phyloP scores from a whole-genome alignment of 441 rosid genomes.

The Brassica hybrid region DNA sequence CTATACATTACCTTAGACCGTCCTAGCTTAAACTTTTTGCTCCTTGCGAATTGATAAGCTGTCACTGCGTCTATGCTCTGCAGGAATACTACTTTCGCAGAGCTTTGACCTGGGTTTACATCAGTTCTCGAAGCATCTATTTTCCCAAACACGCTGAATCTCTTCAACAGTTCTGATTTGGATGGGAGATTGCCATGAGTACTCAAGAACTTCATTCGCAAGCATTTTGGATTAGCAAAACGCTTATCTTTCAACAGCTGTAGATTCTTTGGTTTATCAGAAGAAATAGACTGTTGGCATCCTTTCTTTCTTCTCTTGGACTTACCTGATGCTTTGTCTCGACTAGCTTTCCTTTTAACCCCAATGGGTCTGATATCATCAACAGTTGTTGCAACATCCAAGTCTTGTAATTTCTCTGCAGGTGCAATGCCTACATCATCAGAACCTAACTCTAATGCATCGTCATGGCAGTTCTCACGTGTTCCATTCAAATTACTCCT shows the following conservation, averaged over 20 bases:
- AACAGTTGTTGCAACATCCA: slow-evolving; percentile 24
- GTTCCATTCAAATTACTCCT: neutral
- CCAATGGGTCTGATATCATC: slow-evolving; percentile 29
- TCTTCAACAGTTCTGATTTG: slow-evolving; percentile 40
- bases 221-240: slow-evolving; percentile 36
- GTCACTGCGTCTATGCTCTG: slow-evolving; percentile 46
- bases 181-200: slow-evolving; percentile 36
- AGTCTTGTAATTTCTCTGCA: slow-evolving; percentile 14
- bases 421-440: slow-evolving; percentile 22
- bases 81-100: slow-evolving; percentile 37
- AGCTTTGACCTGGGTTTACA: slow-evolving; percentile 28
- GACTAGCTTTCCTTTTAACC: slow-evolving; percentile 32
- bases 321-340: slow-evolving; percentile 12
- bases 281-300: slow-evolving; percentile 13
- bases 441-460: neutral
- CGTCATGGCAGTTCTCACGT: neutral
- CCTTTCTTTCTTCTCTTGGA: slow-evolving; percentile 39
- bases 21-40: slow-evolving; percentile 40
- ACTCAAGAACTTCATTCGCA: slow-evolving; percentile 41
- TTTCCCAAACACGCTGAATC: slow-evolving; percentile 45
- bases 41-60: slow-evolving; percentile 43
- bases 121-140: slow-evolving; percentile 36
- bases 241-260: slow-evolving; percentile 36
- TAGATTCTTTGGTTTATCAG: slow-evolving; percentile 21
- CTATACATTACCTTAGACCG: slow-evolving; percentile 28